These are phyloP conservation scores for Avena eriantha DNA, from an alignment of 176 grass and related monocot species.

Conservation along the genomic window DNA sequence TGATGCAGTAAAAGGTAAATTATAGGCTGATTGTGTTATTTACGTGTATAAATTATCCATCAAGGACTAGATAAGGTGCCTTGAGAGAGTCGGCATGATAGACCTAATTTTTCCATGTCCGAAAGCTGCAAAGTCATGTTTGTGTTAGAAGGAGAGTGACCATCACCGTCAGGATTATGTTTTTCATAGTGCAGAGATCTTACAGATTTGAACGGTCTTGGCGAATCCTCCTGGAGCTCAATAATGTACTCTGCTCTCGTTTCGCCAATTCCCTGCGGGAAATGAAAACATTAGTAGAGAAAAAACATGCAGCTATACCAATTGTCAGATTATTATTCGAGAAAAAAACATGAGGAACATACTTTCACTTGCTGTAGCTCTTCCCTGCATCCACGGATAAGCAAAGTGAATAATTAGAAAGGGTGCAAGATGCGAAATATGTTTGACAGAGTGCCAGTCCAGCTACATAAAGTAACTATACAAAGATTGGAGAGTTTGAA, in stretches of 20 bases:
- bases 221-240: conserved; percentile 67
- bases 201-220: conserved; percentile 84
- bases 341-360: conserved; percentile 12
- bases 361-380: conserved; percentile 85
- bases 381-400: conserved; percentile 70
- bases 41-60: background rate
- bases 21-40: background rate
- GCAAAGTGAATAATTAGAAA: conserved; percentile 41
- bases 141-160: conserved; percentile 34
- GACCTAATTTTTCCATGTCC: conserved; percentile 79
- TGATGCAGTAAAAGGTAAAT: background rate
- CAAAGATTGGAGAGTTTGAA: conserved; percentile 18
- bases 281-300: conserved; percentile 7
- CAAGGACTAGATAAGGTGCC: background rate
- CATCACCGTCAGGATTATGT: background rate
- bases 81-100: conserved; percentile 37
- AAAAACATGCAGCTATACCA: conserved; percentile 32
- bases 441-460: background rate
- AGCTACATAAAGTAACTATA: conserved; percentile 10
- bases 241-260: conserved; percentile 88
- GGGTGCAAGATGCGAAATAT: background rate
- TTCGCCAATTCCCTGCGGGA: conserved; percentile 75
- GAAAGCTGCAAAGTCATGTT: conserved; percentile 58
- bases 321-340: conserved; percentile 24
- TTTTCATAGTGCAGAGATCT: conserved; percentile 30